These are phyloP conservation scores for Vachellia pachyceras DNA, from an alignment of 306 rosid genomes.

Conservation along the genomic window DNA sequence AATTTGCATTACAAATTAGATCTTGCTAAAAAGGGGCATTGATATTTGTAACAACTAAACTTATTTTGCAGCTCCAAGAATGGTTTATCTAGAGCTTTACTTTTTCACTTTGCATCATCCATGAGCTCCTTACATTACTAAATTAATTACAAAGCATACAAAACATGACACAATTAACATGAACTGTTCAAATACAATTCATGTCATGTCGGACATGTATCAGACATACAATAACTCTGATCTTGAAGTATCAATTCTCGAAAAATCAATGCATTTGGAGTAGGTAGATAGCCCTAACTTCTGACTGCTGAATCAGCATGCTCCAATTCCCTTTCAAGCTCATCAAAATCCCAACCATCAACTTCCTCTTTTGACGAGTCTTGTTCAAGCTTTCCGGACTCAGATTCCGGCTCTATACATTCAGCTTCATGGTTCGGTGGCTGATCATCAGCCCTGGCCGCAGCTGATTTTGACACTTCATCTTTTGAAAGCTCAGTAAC, in stretches of 20 bases:
- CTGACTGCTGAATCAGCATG: no score
- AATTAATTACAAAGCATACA: background rate
- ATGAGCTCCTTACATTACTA: background rate
- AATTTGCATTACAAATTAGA: no score
- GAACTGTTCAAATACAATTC: background rate
- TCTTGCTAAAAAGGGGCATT: no score
- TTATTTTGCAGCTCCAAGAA: background rate
- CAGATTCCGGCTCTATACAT: slow-evolving; percentile 81
- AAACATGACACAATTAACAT: background rate
- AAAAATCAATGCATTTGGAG: background rate
- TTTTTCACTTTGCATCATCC: background rate
- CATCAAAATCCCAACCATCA: slow-evolving; percentile 95
- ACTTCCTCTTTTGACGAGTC: slow-evolving; percentile 81
- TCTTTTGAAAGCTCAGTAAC: slow-evolving; percentile 42
- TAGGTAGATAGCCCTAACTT: slow-evolving; percentile 10
- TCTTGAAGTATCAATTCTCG: background rate
- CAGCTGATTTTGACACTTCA: slow-evolving; percentile 47
- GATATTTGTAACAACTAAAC: background rate
- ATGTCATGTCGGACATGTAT: background rate
- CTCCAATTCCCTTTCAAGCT: slow-evolving; percentile 83
- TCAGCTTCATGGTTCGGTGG: slow-evolving; percentile 69
- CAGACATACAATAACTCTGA: background rate
- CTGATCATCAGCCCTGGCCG: slow-evolving; percentile 51
- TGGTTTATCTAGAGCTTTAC: background rate
- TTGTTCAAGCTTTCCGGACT: slow-evolving; percentile 74